Conservation (phyloP, 2,329 filamentous ascomycete species). For the Fusarium sp. region DNA sequence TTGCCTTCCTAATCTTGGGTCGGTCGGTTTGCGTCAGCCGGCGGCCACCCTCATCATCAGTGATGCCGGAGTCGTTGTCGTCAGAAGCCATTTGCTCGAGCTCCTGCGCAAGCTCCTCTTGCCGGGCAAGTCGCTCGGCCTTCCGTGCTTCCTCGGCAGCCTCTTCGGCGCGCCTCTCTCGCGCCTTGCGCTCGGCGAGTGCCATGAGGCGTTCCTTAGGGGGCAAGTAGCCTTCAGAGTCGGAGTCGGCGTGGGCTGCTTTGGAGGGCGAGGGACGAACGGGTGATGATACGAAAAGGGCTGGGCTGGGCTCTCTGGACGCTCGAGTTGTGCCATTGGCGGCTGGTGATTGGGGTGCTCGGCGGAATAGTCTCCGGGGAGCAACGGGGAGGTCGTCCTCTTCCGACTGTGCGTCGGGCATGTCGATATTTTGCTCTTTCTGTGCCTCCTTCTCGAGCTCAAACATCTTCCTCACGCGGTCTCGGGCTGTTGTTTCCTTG, state of each 20-base stretch:
- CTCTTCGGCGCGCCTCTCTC: constrained; percentile 77
- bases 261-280: constrained; percentile 49
- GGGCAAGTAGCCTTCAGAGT: constrained; percentile 62
- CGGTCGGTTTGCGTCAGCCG: constrained; percentile 76
- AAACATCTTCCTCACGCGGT: constrained; percentile 59
- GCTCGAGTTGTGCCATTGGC: constrained; percentile 32
- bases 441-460: constrained; percentile 45
- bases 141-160: constrained; percentile 65
- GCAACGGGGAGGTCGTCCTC: constrained; percentile 56
- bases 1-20: constrained; percentile 80
- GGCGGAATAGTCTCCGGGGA: constrained; percentile 55
- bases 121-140: constrained; percentile 55
- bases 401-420: constrained; percentile 50
- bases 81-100: constrained; percentile 51
- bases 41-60: constrained; percentile 72
- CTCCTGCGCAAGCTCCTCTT: constrained; percentile 51
- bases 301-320: constrained; percentile 52
- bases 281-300: constrained; percentile 69
- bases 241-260: constrained; percentile 45
- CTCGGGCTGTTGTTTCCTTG: constrained; percentile 49
- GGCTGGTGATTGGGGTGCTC: constrained; percentile 50
- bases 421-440: constrained; percentile 44
- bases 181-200: constrained; percentile 78
- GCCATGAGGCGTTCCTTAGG: constrained; percentile 74
- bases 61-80: constrained; percentile 62